A percentile compares a stretch with the other conserved stretches of the same genome.
Conservation (phyloP, 768 basidiomycete species). For the Tricholoma terreum region DNA sequence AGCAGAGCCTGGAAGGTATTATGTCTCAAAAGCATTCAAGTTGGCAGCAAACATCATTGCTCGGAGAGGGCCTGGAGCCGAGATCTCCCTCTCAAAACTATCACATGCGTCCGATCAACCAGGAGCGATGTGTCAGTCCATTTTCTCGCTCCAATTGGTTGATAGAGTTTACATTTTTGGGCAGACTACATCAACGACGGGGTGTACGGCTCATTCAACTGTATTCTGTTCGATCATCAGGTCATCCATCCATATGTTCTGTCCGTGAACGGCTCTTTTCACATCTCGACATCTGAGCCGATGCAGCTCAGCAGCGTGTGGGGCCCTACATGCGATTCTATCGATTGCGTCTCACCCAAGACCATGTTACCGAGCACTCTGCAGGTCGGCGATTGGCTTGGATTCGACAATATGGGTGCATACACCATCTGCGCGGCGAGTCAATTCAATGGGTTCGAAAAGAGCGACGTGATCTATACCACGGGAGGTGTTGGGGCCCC, state of each 20-base stretch:
- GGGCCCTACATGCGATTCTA: slow-evolving; percentile 98
- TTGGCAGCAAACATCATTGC: slow-evolving; percentile 94
- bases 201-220: slow-evolving; percentile 96
- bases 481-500: slow-evolving; percentile 51
- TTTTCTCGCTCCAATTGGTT: background rate
- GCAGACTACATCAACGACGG: slow-evolving; percentile 99
- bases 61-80: slow-evolving; percentile 58
- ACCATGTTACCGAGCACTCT: slow-evolving; percentile 63
- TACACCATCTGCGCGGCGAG: slow-evolving; percentile 98
- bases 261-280: slow-evolving; percentile 66
- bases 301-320: slow-evolving; percentile 72
- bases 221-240: slow-evolving; percentile 97
- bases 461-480: slow-evolving; percentile 79
- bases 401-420: slow-evolving; percentile 98
- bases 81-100: slow-evolving; percentile 22
- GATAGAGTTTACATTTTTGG: slow-evolving; percentile 9
- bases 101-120: slow-evolving; percentile 38
- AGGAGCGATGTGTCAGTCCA: slow-evolving; percentile 83
- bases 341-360: slow-evolving; percentile 82
- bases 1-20: slow-evolving; percentile 94
- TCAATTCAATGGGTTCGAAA: slow-evolving; percentile 90
- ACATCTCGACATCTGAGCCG: slow-evolving; percentile 42
- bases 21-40: slow-evolving; percentile 88
- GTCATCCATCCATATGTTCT: slow-evolving; percentile 81
- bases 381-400: slow-evolving; percentile 94